phyloP scores from a whole-genome alignment of 768 basidiomycete species.

The Kondoa subrosea region DNA sequence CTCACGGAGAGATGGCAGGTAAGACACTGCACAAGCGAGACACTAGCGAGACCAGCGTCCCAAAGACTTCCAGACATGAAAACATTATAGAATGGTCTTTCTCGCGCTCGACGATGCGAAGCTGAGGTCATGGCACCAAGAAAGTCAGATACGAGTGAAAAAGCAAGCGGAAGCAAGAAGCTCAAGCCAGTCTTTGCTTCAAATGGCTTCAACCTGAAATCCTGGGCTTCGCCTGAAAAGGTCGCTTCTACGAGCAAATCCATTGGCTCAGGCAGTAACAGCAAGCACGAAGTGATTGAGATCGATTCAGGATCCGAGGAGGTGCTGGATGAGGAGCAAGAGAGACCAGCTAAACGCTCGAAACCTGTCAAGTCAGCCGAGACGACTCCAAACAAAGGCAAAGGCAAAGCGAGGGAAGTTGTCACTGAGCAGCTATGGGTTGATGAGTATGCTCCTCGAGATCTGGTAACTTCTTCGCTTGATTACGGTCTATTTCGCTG shows the following conservation, averaged over 20 bases:
- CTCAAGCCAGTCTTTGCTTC: not conserved
- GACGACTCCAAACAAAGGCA: slow-evolving; percentile 4
- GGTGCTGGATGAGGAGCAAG: not conserved
- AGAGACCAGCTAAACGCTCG: not conserved
- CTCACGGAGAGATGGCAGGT: too few species aligned
- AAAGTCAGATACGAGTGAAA: not conserved
- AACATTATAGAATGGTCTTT: too few species aligned
- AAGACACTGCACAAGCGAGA: too few species aligned
- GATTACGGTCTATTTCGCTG: not conserved
- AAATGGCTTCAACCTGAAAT: not conserved
- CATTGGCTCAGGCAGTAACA: not conserved
- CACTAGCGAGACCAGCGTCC: too few species aligned
- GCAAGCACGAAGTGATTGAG: not conserved
- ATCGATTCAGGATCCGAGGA: not conserved
- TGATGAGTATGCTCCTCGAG: slow-evolving; percentile 17
- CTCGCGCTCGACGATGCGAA: too few species aligned
- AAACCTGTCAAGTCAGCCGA: too few species aligned
- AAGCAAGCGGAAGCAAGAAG: not conserved
- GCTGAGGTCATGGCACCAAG: not conserved
- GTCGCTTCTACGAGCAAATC: not conserved
- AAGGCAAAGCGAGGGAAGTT: slow-evolving; percentile 1
- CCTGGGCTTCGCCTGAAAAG: too few species aligned
- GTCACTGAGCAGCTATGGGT: slow-evolving; percentile 19
- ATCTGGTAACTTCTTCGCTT: slow-evolving; percentile 7
- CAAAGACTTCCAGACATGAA: too few species aligned